phyloP scores from a whole-genome alignment of 2,329 filamentous ascomycete genomes.

The Rhynchosporium secalis region DNA sequence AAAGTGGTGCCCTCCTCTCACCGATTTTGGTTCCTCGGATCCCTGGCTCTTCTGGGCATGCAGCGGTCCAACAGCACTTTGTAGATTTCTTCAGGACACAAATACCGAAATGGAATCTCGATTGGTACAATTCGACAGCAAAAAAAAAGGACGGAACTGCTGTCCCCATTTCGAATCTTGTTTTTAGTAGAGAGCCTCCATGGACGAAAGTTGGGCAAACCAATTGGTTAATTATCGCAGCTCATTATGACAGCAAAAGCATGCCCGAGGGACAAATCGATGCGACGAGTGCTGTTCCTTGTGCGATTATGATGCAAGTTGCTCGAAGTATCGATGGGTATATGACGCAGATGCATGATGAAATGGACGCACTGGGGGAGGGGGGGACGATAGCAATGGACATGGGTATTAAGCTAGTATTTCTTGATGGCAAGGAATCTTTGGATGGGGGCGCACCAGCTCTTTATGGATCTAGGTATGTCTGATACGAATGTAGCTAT shows the following conservation, averaged over 20 bases:
- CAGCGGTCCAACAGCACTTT: constrained; percentile 74
- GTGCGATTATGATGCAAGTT: constrained; percentile 83
- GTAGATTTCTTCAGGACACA: constrained; percentile 71
- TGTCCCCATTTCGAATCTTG: constrained; percentile 79
- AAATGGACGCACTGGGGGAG: constrained; percentile 64
- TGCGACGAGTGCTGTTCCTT: constrained; percentile 84
- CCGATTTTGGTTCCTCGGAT: constrained; percentile 84
- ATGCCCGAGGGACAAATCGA: constrained; percentile 81
- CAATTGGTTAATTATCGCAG: constrained; percentile 75
- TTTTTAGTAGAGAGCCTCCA: constrained; percentile 82
- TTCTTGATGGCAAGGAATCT: constrained; percentile 90
- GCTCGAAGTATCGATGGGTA: constrained; percentile 75
- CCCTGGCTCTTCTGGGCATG: constrained; percentile 75
- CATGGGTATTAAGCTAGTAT: constrained; percentile 79
- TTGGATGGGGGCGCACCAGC: constrained; percentile 74
- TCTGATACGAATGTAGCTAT: background rate
- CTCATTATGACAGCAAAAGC: constrained; percentile 70
- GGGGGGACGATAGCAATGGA: constrained; percentile 59
- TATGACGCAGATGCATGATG: constrained; percentile 66
- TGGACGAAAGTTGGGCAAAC: constrained; percentile 72
- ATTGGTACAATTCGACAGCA: constrained; percentile 81
- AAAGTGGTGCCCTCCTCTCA: constrained; percentile 69
- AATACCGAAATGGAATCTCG: constrained; percentile 74
- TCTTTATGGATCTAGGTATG: constrained; percentile 76
- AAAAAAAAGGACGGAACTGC: constrained; percentile 72